phyloP scores from a whole-genome alignment of 352 stramenopile genomes.

The Phytophthora megakarya region DNA sequence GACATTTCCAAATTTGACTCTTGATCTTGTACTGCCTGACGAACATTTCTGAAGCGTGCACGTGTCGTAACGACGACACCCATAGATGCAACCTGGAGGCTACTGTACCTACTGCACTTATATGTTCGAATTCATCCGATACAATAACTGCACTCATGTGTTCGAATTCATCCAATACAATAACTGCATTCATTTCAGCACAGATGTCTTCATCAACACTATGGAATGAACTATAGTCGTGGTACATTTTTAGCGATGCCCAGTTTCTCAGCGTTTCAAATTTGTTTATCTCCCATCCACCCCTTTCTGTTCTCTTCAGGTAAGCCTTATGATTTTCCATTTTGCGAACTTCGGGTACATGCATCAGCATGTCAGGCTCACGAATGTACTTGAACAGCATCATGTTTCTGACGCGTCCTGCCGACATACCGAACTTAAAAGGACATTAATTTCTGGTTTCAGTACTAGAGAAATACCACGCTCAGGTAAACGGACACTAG shows the following conservation, averaged over 20 bases:
- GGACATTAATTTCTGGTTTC: constrained; percentile 3
- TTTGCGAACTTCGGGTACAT: constrained; percentile 1
- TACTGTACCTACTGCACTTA: neutral
- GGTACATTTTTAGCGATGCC: neutral
- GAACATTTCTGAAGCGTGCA: neutral
- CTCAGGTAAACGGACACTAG: neutral
- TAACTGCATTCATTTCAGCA: neutral
- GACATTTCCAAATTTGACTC: constrained; percentile 1
- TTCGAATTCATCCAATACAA: neutral
- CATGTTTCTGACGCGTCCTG: constrained; percentile 1
- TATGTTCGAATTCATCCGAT: neutral
- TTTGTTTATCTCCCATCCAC: constrained; percentile 5
- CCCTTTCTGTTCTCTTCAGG: neutral
- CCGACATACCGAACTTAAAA: neutral
- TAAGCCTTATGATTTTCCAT: constrained; percentile 5
- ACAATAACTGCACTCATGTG: neutral
- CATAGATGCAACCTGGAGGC: constrained; percentile 1
- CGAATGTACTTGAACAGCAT: constrained; percentile 5
- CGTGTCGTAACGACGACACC: neutral
- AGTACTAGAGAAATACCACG: neutral
- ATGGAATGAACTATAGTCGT: neutral
- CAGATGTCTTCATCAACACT: neutral
- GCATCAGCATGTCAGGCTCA: neutral
- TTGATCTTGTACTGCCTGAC: neutral
- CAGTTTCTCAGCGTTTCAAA: neutral